Evolutionary conservation across 1,284 basidiomycete species (phyloP).

Genomic region (Apiotrichum porosum): DNA sequence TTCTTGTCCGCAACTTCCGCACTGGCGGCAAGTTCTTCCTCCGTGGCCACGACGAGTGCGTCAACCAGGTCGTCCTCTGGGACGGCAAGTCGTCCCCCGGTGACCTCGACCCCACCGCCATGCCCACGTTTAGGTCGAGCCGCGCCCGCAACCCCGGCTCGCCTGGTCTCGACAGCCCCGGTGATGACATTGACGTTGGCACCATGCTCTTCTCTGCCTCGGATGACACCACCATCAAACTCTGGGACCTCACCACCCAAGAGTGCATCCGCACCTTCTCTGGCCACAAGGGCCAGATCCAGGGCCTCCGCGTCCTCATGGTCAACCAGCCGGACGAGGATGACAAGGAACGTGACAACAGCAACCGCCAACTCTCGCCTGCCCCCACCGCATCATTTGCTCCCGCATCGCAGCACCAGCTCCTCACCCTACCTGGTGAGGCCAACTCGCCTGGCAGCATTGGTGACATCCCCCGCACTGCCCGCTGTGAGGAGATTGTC

Average conservation of each 20-base stretch:
- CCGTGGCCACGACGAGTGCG: conserved; percentile 92
- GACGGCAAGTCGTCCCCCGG: conserved; percentile 58
- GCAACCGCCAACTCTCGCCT: conserved; percentile 6
- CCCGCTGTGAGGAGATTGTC: conserved; percentile 19
- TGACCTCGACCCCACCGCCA: conserved; percentile 46
- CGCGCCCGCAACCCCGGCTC: conserved; percentile 5
- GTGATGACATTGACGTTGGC: conserved; percentile 60
- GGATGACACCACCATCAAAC: conserved; percentile 86
- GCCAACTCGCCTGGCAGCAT: neutral
- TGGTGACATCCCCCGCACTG: too few species aligned
- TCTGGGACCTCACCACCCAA: conserved; percentile 84
- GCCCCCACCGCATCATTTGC: conserved; percentile 8
- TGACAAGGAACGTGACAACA: conserved; percentile 18
- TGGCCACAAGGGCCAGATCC: conserved; percentile 93
- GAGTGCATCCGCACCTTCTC: conserved; percentile 78
- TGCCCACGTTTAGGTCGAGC: conserved; percentile 43
- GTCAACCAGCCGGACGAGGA: conserved; percentile 50
- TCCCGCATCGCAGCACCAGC: conserved; percentile 6
- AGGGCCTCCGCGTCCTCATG: conserved; percentile 76
- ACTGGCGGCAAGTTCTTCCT: conserved; percentile 89
- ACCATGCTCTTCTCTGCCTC: conserved; percentile 96
- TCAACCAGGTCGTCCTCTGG: conserved; percentile 93
- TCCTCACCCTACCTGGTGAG: conserved; percentile 37
- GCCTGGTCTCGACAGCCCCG: conserved; percentile 11
- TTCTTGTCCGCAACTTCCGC: conserved; percentile 89